Evolutionary conservation across 2,329 filamentous ascomycete genomes (phyloP), one percentile per base, ranked within the genome.

Genomic region (Fusarium temperatum): DNA sequence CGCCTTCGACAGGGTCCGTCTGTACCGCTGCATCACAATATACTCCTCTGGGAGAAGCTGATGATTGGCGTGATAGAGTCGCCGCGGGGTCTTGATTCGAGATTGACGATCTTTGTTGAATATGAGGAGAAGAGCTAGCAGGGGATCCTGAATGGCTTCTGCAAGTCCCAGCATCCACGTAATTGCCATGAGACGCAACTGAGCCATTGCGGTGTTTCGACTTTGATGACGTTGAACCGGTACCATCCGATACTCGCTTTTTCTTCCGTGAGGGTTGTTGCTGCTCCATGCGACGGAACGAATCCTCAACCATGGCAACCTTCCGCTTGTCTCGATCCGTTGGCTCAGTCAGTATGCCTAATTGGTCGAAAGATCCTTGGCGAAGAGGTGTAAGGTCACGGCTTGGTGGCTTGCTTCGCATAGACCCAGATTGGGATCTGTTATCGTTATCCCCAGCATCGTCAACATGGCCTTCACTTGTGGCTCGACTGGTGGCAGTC

Each of bases 311-410:
- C 87, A 90, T 90, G 26, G 89, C 88, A 17, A 92, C 87, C 75
- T 92, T 92, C 41, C 90, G 85, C 81, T 92, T 92, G 70, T 92
- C 90, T 36, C 90, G 87, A 72, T 92, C 90, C 2, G 90, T 91
- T 12, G 88, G 89, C 71, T 91, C 90, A 1, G 89, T 91, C 64
- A 91, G 81, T 74, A 91, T 90, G 8, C 88, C 88, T 3, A 89
- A 80, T 15, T 89, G 88, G 58, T 91, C 87, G 64, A 89, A 87
- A 1, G 89, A 89, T 32, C 90, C 90, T 75, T 90, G 88, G 12
- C 87, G 85, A 22, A 86, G 81, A 5, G 91, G 91, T 6, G 91
- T 92, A 73, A 89, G 85, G 73, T 93, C 91, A 61, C 91, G 88
- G 76, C 90, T 93, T 0, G 89, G 86, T 15, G 91, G 89, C 78